phyloP scores from a whole-genome alignment of 805 yeast species.

The Barnettozyma siamensis region DNA sequence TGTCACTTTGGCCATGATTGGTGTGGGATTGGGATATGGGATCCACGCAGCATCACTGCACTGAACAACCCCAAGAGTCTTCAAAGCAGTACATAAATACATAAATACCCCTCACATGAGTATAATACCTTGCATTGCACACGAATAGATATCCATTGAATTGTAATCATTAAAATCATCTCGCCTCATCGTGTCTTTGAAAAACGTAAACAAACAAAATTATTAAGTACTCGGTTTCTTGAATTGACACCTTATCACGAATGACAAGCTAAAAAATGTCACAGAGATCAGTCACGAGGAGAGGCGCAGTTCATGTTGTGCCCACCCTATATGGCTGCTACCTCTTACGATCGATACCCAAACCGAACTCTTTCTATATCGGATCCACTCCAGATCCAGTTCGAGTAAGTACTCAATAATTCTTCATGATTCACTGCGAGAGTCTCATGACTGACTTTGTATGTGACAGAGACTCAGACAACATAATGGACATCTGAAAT shows the following conservation, averaged over 20 bases:
- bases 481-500: constrained; percentile 67
- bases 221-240: too few species aligned
- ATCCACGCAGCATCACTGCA: constrained; percentile 3
- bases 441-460: constrained; percentile 5
- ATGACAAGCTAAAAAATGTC: constrained; percentile 8
- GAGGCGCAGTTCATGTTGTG: constrained; percentile 9
- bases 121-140: too few species aligned
- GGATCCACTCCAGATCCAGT: constrained; percentile 81
- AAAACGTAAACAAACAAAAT: neutral
- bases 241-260: too few species aligned
- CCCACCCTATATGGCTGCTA: constrained; percentile 65
- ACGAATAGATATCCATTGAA: too few species aligned
- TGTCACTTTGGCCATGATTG: constrained; percentile 33
- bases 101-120: too few species aligned
- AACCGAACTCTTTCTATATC: constrained; percentile 57
- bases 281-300: constrained; percentile 3
- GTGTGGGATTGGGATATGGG: constrained; percentile 37
- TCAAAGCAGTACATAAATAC: too few species aligned
- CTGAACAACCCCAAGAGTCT: neutral
- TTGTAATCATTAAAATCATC: neutral
- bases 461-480: constrained; percentile 49
- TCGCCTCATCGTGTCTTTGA: neutral
- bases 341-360: constrained; percentile 53
- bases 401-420: constrained; percentile 27
- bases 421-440: neutral